phyloP scores from a whole-genome alignment of 1,139 yeast genomes.

The Kodamaea sp. region DNA sequence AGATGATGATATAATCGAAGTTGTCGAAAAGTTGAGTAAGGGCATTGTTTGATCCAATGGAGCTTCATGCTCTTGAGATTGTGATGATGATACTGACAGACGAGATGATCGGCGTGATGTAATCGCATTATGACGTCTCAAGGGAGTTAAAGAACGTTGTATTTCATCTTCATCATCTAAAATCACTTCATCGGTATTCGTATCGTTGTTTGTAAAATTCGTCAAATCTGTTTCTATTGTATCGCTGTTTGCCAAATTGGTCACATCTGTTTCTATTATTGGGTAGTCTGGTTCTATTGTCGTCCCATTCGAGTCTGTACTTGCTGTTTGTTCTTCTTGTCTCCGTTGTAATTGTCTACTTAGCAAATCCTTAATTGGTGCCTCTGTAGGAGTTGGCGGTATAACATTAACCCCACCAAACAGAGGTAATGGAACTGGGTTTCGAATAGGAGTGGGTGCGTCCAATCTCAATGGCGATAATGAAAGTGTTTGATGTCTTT shows the following conservation, averaged over 20 bases:
- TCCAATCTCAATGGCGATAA: constrained; percentile 33
- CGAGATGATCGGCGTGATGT: constrained; percentile 23
- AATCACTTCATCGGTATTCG: too few relatives aligned
- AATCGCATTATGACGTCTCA: neutral
- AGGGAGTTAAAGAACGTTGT: too few relatives aligned
- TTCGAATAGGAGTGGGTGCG: constrained; percentile 7
- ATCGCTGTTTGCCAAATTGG: neutral
- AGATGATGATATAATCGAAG: constrained; percentile 20
- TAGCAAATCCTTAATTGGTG: constrained; percentile 15
- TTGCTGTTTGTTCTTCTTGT: constrained; percentile 1
- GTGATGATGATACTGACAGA: constrained; percentile 21
- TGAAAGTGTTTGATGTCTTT: constrained; percentile 12
- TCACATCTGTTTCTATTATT: neutral
- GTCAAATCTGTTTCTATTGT: neutral
- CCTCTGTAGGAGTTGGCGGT: constrained; percentile 11
- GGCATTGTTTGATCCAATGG: constrained; percentile 42
- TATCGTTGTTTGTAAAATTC: neutral
- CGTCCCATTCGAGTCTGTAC: neutral
- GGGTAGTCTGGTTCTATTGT: neutral
- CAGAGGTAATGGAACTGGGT: constrained; percentile 4
- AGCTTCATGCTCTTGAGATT: constrained; percentile 12
- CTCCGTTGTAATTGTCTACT: constrained; percentile 7
- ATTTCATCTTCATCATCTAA: too few relatives aligned
- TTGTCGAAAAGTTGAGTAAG: constrained; percentile 29
- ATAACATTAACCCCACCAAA: constrained; percentile 6